Evolutionary conservation across 768 basidiomycete species (phyloP).

Genomic region (Psilocybe sp.): DNA sequence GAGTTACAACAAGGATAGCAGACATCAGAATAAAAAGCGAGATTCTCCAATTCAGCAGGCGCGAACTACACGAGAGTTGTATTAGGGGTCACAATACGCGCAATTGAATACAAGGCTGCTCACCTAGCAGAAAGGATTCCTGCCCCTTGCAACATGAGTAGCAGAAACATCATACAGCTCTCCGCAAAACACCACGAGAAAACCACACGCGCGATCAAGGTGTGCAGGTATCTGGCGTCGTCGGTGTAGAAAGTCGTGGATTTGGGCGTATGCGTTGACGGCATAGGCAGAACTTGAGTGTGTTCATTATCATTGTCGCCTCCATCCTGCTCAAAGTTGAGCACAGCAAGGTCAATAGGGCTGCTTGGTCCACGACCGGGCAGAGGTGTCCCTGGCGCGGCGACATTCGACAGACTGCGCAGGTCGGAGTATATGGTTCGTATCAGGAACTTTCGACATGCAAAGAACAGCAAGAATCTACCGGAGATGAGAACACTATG

Average conservation of each 20-base stretch:
- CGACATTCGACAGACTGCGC: conserved; percentile 36
- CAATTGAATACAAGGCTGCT: conserved; percentile 19
- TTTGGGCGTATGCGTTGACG: conserved; percentile 28
- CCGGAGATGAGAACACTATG: background rate
- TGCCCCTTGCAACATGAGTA: conserved; percentile 71
- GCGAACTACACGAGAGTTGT: conserved; percentile 40
- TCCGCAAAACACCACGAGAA: conserved; percentile 78
- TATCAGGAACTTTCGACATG: conserved; percentile 58
- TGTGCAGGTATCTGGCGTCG: conserved; percentile 39
- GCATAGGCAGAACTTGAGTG: conserved; percentile 30
- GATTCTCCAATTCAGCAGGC: conserved; percentile 65
- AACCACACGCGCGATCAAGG: conserved; percentile 49
- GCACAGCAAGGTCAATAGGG: conserved; percentile 11
- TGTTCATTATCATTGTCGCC: conserved; percentile 29
- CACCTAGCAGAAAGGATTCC: conserved; percentile 53
- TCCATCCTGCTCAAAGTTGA: conserved; percentile 16
- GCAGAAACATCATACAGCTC: conserved; percentile 65
- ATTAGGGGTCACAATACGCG: background rate
- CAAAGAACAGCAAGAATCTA: conserved; percentile 52
- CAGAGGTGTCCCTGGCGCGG: conserved; percentile 16
- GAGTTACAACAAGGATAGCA: conserved; percentile 64
- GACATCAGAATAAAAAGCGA: conserved; percentile 61
- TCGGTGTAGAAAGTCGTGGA: conserved; percentile 12
- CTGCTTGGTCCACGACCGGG: conserved; percentile 1
- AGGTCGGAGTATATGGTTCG: conserved; percentile 60